Conservation (phyloP, 2,329 filamentous ascomycete genomes). For the Atkinsonella texensis region DNA sequence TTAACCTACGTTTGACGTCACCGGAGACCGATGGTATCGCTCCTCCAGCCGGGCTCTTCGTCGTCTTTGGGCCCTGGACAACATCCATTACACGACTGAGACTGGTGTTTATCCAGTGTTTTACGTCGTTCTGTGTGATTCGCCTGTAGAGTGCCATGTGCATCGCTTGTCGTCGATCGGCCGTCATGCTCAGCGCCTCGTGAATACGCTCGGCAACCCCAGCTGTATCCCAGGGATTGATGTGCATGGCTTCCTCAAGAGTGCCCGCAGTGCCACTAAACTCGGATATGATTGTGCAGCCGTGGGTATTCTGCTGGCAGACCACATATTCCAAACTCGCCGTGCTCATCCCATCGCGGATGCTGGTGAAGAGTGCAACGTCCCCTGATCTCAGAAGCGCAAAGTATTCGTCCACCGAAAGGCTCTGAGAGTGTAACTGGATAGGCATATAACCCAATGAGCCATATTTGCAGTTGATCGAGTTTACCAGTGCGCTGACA, state of each 20-base stretch:
- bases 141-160: constrained; percentile 4
- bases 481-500: constrained; percentile 77
- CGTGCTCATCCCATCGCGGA: constrained; percentile 94
- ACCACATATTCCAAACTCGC: constrained; percentile 92
- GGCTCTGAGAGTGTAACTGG: constrained; percentile 89
- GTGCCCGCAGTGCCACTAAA: constrained; percentile 89
- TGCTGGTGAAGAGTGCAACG: constrained; percentile 85
- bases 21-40: neutral
- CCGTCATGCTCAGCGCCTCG: constrained; percentile 63
- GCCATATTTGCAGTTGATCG: constrained; percentile 82
- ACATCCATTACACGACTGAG: constrained; percentile 3
- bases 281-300: constrained; percentile 88
- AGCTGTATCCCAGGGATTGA: constrained; percentile 86
- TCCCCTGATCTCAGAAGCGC: constrained; percentile 78
- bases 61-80: neutral
- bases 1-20: neutral
- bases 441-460: constrained; percentile 80
- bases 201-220: constrained; percentile 77
- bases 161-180: constrained; percentile 38
- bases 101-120: constrained; percentile 1
- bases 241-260: constrained; percentile 74
- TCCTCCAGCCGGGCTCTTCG: neutral
- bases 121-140: constrained; percentile 4
- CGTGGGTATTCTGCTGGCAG: constrained; percentile 75
- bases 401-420: constrained; percentile 82